Evolutionary conservation across 345 rosid species (phyloP), one percentile per base, ranked within the genome.

Genomic region (Anastatica hierochuntica): DNA sequence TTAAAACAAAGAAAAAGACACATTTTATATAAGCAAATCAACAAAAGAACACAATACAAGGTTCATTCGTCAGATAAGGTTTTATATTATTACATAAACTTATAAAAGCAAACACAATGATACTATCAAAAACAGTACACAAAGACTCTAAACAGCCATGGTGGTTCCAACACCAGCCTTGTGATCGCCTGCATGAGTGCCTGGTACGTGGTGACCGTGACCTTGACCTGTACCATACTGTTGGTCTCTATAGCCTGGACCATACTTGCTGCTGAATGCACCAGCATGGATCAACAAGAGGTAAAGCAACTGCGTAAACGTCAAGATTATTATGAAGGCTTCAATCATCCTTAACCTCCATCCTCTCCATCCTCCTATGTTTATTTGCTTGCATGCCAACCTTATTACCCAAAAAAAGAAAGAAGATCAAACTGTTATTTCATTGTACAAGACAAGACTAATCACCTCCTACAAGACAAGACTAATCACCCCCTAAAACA

Each of bases 371-470:
- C 96, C 94, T 77, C 96, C 96, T 13, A 90, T 18, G 78, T 65
- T 20, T 67, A 84, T 90, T 63, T 88, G 74, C 69, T 88, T 88
- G 77, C 94, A 88, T 27, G 98, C 94, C 76, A 92, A 67, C 72
- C 94, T 83, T 69, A 2, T 33, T 3, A 41, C 3, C 16, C 0
- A 13, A 37, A 2, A 13, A 37, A n/a, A 35, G 4, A 42, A 37
- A 14, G 6, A 1, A 2, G 14, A 37, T 12, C 5, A 21, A 21
- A 21, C 5, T 21, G n/a, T n/a, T n/a, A n/a, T n/a, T n/a, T n/a
- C n/a, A n/a, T n/a, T n/a, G n/a, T n/a, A n/a, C n/a, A n/a, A n/a
- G n/a, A n/a, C n/a, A n/a, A n/a, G n/a, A n/a, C n/a, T n/a, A n/a
- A n/a, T n/a, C n/a, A n/a, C n/a, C n/a, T n/a, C n/a, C n/a, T n/a